Conservation (phyloP, 208 protist species). For the Histomonas meleagridis region DNA sequence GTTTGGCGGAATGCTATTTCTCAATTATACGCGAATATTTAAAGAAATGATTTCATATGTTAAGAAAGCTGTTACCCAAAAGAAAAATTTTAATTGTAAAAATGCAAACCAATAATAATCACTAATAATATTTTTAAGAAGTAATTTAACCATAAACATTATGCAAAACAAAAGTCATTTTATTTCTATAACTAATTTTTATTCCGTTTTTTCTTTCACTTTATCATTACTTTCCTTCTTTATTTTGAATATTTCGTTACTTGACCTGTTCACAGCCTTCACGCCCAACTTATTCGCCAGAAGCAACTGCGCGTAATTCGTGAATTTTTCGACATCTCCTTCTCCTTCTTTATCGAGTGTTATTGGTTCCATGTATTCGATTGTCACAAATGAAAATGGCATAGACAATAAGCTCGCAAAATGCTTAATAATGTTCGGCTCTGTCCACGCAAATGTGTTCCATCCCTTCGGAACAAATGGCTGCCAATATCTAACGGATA, state of each 20-base stretch:
- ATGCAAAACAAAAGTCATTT: no score
- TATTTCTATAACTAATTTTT: no score
- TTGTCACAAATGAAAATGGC: not conserved
- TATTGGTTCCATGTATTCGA: not conserved
- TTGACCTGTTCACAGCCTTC: not conserved
- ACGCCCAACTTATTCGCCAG: not conserved
- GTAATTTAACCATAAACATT: no score
- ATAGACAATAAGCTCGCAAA: not conserved
- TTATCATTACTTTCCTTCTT: not conserved
- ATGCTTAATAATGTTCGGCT: not conserved
- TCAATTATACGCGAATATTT: no score
- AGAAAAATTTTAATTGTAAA: no score
- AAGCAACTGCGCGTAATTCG: not conserved
- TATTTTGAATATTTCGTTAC: not conserved
- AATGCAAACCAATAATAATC: no score
- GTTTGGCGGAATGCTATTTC: no score
- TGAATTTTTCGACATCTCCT: not conserved
- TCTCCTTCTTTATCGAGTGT: not conserved
- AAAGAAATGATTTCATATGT: no score
- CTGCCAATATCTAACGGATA: not conserved
- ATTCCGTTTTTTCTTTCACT: no score
- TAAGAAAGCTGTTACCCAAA: no score
- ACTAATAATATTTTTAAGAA: no score
- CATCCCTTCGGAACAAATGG: conserved; percentile 21
- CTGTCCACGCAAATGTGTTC: not conserved